These are phyloP conservation scores for Grosmannia clavigera DNA, from an alignment of 2,329 filamentous ascomycete species.

Conservation along the genomic window DNA sequence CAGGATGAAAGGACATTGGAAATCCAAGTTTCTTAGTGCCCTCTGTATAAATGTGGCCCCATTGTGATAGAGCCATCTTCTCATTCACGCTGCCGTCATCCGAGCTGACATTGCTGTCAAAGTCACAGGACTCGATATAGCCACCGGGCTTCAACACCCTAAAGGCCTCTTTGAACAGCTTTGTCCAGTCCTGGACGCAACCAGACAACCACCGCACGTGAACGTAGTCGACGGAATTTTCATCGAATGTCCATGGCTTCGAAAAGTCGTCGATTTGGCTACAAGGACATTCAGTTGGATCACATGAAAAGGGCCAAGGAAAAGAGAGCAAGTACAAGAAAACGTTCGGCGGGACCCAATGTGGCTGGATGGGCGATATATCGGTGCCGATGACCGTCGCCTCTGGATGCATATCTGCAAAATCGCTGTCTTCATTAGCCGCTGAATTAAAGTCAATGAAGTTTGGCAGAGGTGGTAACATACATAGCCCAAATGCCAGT, in stretches of 20 bases:
- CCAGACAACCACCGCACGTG: slow-evolving; percentile 16
- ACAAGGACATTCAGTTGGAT: background rate
- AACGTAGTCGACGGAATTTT: slow-evolving; percentile 16
- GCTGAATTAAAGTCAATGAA: no score
- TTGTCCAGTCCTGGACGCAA: slow-evolving; percentile 15
- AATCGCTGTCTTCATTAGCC: slow-evolving; percentile 24
- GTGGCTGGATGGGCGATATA: slow-evolving; percentile 25
- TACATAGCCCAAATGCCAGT: slow-evolving; percentile 30
- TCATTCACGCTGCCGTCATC: slow-evolving; percentile 15
- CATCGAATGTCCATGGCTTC: slow-evolving; percentile 14
- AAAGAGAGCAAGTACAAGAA: background rate
- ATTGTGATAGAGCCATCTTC: slow-evolving; percentile 13
- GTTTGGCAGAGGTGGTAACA: background rate
- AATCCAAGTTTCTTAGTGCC: background rate
- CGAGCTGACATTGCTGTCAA: slow-evolving; percentile 8
- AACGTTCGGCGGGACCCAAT: slow-evolving; percentile 8
- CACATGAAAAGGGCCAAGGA: no score
- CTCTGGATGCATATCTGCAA: slow-evolving; percentile 23
- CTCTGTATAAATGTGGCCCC: slow-evolving; percentile 3
- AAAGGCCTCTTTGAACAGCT: slow-evolving; percentile 12
- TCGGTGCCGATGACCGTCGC: slow-evolving; percentile 29
- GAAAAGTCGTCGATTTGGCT: slow-evolving; percentile 17
- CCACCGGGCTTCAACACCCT: slow-evolving; percentile 34
- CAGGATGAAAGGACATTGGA: background rate
- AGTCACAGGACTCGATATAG: slow-evolving; percentile 19